Conservation (phyloP, 257 asterid genomes). For the Paraleonurus japonicus region DNA sequence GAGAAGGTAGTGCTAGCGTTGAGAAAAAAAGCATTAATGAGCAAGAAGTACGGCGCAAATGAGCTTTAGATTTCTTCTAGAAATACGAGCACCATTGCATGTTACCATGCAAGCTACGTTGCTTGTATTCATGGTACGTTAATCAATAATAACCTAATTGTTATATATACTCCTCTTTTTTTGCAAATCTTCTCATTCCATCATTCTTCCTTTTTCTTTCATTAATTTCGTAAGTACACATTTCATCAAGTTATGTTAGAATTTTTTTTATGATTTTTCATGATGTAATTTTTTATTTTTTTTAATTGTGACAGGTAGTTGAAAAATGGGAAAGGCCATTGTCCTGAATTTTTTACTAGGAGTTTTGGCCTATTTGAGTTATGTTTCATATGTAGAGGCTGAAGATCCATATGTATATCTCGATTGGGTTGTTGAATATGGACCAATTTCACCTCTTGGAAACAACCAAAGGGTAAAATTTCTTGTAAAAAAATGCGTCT, state of each 20-base stretch:
- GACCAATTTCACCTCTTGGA: slow-evolving; percentile 69
- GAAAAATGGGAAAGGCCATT: slow-evolving; percentile 40
- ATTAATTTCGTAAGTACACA: background rate
- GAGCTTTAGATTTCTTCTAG: slow-evolving; percentile 50
- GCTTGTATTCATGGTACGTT: slow-evolving; percentile 17
- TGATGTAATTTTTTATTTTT: background rate
- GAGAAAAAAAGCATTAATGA: slow-evolving; percentile 37
- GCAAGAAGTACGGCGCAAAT: slow-evolving; percentile 64
- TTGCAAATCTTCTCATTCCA: background rate
- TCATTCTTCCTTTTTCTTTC: background rate
- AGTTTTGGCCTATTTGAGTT: slow-evolving; percentile 39
- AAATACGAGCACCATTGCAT: slow-evolving; percentile 36
- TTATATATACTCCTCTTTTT: slow-evolving; percentile 26
- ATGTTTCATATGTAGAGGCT: slow-evolving; percentile 35
- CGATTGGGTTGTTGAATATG: slow-evolving; percentile 57
- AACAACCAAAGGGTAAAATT: slow-evolving; percentile 56
- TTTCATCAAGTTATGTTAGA: background rate
- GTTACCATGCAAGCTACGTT: slow-evolving; percentile 38
- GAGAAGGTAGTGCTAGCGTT: slow-evolving; percentile 1
- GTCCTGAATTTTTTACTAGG: slow-evolving; percentile 37
- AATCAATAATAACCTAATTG: background rate
- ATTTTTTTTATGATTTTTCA: too few relatives aligned
- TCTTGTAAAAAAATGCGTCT: background rate
- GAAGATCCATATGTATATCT: slow-evolving; percentile 60
- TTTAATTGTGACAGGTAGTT: background rate